Conservation (phyloP, 768 basidiomycete genomes). For the Kwoniella newhampshirensis region DNA sequence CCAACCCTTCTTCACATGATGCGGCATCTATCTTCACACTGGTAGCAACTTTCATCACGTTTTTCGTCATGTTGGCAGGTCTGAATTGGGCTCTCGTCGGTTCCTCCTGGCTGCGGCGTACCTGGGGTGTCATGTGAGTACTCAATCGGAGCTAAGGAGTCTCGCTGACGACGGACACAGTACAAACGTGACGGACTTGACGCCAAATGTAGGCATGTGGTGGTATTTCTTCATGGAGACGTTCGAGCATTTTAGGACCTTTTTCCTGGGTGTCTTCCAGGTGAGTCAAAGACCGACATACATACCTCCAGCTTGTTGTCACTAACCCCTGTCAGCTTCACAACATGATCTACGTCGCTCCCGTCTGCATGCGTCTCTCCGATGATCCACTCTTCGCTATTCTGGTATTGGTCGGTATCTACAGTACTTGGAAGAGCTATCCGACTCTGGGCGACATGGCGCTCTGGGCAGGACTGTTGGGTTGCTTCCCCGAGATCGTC, state of each 20-base stretch:
- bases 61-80: conserved; percentile 34
- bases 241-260: conserved; percentile 95
- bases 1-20: conserved; percentile 33
- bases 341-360: conserved; percentile 74
- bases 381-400: conserved; percentile 82
- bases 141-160: too few species aligned
- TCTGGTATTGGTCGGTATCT: conserved; percentile 71
- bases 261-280: conserved; percentile 92
- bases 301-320: neutral
- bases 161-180: conserved; percentile 55
- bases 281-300: conserved; percentile 58
- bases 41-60: neutral
- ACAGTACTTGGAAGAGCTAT: conserved; percentile 86
- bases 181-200: conserved; percentile 78
- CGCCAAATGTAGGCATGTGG: conserved; percentile 91
- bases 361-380: conserved; percentile 86
- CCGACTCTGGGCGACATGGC: conserved; percentile 86
- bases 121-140: conserved; percentile 81
- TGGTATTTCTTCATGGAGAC: conserved; percentile 99
- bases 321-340: conserved; percentile 62
- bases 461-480: conserved; percentile 75
- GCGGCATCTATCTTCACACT: neutral
- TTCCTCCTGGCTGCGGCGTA: conserved; percentile 69
- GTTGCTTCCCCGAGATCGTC: conserved; percentile 78
- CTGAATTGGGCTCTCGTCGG: conserved; percentile 64